Percentiles rank a stretch among this genome's conserved stretches.
Evolutionary conservation across 352 stramenopile species (phyloP).

Genomic region (Aphanomyces invadans): DNA sequence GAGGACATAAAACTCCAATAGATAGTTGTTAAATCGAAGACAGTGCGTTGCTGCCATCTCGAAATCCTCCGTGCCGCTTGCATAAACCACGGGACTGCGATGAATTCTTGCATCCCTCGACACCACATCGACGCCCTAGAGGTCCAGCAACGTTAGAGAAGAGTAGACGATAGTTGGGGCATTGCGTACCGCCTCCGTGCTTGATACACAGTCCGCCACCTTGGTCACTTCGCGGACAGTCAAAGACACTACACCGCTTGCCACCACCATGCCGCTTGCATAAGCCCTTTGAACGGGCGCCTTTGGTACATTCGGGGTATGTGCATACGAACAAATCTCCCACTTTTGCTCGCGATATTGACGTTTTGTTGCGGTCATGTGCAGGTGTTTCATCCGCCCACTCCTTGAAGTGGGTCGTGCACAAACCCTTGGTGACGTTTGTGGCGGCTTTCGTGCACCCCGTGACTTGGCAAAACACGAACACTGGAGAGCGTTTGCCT

Average conservation of each 20-base stretch:
- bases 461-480: constrained; percentile 1
- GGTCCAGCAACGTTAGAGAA: no score
- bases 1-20: no score
- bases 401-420: constrained; percentile 2
- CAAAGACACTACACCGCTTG: constrained; percentile 54
- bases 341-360: neutral
- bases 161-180: no score
- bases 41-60: no score
- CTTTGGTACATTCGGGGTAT: constrained; percentile 54
- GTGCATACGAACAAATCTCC: constrained; percentile 1
- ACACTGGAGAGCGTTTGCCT: neutral
- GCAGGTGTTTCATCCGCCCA: neutral
- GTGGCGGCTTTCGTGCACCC: neutral
- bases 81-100: constrained; percentile 1
- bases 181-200: constrained; percentile 35
- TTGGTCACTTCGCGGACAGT: constrained; percentile 69
- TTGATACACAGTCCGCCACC: constrained; percentile 77
- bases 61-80: constrained; percentile 14
- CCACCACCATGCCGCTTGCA: constrained; percentile 82
- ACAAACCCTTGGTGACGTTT: neutral
- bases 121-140: neutral
- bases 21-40: no score
- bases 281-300: constrained; percentile 62
- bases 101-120: constrained; percentile 16
- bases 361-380: neutral